A percentile compares a stretch with the other conserved stretches of the same genome.
These are phyloP conservation scores for Dactylonectria macrodidyma DNA, from an alignment of 2,329 filamentous ascomycete species.

Conservation along the genomic window DNA sequence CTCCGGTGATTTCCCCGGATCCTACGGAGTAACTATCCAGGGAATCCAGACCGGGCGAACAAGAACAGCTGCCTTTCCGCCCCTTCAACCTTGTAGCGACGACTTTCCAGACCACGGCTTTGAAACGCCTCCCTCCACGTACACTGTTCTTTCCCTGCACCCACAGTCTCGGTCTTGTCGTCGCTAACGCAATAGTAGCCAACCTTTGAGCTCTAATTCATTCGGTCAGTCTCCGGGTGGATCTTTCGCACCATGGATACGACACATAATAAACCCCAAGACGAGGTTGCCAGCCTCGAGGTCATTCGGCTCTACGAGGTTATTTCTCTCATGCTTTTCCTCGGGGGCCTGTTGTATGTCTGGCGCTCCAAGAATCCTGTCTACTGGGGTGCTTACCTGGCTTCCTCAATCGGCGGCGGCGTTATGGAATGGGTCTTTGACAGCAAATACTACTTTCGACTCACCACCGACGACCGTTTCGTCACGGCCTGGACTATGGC, in stretches of 20 bases:
- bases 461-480: slow-evolving; percentile 9
- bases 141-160: too few species aligned
- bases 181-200: too few species aligned
- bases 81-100: too few species aligned
- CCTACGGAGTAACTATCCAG: too few species aligned
- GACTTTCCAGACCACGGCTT: too few species aligned
- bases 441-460: slow-evolving; percentile 14
- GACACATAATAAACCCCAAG: neutral
- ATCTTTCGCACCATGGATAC: neutral
- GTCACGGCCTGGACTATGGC: slow-evolving; percentile 12
- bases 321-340: neutral
- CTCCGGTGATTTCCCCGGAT: too few species aligned
- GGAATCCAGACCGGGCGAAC: too few species aligned
- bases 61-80: too few species aligned
- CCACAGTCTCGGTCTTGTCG: too few species aligned
- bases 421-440: slow-evolving; percentile 15
- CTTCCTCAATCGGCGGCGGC: slow-evolving; percentile 10
- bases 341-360: slow-evolving; percentile 1
- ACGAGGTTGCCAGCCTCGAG: neutral
- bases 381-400: slow-evolving; percentile 8
- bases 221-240: too few species aligned
- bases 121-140: too few species aligned
- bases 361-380: slow-evolving; percentile 3
- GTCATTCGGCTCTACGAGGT: slow-evolving; percentile 4
- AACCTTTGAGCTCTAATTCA: too few species aligned